Evolutionary conservation across 2,329 filamentous ascomycete genomes (phyloP).

Genomic region (Didymella keratinophila): DNA sequence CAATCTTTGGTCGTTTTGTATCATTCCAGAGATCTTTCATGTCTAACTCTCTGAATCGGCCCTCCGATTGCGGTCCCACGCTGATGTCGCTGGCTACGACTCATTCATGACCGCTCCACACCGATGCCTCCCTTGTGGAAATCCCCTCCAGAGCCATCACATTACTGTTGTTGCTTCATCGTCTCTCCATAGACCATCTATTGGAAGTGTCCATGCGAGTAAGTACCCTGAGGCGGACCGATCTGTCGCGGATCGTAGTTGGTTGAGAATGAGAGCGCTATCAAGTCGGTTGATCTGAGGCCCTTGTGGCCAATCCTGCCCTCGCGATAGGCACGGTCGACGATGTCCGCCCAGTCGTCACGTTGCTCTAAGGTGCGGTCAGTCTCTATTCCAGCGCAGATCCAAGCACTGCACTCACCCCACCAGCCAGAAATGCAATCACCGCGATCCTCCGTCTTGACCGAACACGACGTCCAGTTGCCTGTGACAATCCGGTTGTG

Average conservation of each 20-base stretch:
- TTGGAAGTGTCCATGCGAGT: background rate
- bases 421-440: slow-evolving; percentile 6
- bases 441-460: background rate
- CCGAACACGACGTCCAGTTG: background rate
- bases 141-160: too few relatives aligned
- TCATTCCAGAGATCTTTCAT: too few relatives aligned
- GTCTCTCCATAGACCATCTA: background rate
- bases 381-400: background rate
- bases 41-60: too few relatives aligned
- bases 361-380: background rate
- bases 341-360: slow-evolving; percentile 1
- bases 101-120: too few relatives aligned
- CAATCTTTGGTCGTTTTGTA: too few relatives aligned
- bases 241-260: background rate
- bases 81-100: too few relatives aligned
- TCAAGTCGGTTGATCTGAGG: background rate
- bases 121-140: too few relatives aligned
- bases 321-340: slow-evolving; percentile 1
- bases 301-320: background rate
- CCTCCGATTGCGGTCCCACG: too few relatives aligned
- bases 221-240: background rate
- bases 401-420: background rate
- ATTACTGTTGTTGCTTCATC: too few relatives aligned
- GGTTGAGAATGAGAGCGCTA: background rate
- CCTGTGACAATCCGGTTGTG: slow-evolving; percentile 13